Evolutionary conservation across 2,329 filamentous ascomycete genomes (phyloP).

Genomic region (Sporothrix pallida): DNA sequence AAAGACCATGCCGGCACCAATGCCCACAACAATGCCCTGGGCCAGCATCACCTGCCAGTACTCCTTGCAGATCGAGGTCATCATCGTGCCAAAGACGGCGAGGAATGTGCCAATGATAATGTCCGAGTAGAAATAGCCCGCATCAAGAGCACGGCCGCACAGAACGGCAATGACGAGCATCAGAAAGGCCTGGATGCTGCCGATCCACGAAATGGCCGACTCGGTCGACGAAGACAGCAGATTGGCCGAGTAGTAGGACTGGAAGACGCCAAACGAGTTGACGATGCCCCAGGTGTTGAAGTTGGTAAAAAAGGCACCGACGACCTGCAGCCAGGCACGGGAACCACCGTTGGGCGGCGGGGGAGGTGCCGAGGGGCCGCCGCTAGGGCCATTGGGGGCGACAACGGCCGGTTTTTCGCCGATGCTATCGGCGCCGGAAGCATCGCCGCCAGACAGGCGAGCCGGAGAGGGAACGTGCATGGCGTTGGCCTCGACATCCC

Average conservation of each 20-base stretch:
- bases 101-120: constrained; percentile 51
- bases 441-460: neutral
- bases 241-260: constrained; percentile 27
- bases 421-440: neutral
- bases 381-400: neutral
- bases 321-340: constrained; percentile 33
- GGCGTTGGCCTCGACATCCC: constrained; percentile 13
- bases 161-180: constrained; percentile 51
- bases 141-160: constrained; percentile 55
- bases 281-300: constrained; percentile 35
- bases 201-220: constrained; percentile 52
- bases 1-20: constrained; percentile 63
- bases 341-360: constrained; percentile 34
- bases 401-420: constrained; percentile 7
- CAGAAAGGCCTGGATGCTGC: constrained; percentile 54
- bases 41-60: constrained; percentile 59
- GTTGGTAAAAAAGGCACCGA: constrained; percentile 35
- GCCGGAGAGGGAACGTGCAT: neutral
- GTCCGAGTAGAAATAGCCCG: constrained; percentile 52
- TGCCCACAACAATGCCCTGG: constrained; percentile 63
- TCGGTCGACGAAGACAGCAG: constrained; percentile 29
- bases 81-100: constrained; percentile 55
- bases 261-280: constrained; percentile 32
- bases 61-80: constrained; percentile 46
- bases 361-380: neutral